Conservation (phyloP, 768 basidiomycete genomes). For the Dictyophora rubrovolvata region DNA sequence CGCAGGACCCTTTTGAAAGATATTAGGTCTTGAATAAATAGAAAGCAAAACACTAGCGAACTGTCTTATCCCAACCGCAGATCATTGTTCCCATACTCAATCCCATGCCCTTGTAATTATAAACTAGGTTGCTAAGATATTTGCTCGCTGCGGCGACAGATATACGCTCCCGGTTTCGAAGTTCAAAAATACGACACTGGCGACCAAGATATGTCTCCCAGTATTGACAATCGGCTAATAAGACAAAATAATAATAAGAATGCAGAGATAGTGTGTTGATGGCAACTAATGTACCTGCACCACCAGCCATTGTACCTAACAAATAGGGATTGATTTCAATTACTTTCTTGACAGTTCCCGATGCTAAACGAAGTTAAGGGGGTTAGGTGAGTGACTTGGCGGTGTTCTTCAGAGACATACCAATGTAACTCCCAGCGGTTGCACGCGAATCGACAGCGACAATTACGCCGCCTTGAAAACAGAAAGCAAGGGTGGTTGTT, state of each 20-base stretch:
- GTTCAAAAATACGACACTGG: constrained; percentile 93
- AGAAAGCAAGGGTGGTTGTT: constrained; percentile 95
- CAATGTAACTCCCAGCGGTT: constrained; percentile 94
- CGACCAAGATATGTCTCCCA: constrained; percentile 99
- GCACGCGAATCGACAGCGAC: constrained; percentile 99
- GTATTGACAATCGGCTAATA: constrained; percentile 83
- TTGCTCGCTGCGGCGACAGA: constrained; percentile 99
- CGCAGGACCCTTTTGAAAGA: constrained; percentile 59
- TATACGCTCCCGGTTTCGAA: constrained; percentile 92
- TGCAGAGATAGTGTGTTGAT: not conserved
- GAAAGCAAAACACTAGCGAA: constrained; percentile 26
- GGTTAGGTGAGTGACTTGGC: not conserved
- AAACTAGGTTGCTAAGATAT: constrained; percentile 93
- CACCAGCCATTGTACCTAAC: constrained; percentile 99
- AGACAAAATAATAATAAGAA: not conserved
- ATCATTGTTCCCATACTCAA: constrained; percentile 99
- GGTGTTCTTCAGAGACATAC: constrained; percentile 28
- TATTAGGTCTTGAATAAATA: not conserved
- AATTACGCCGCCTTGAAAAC: constrained; percentile 93
- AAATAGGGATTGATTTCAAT: constrained; percentile 99
- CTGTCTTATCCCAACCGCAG: constrained; percentile 99
- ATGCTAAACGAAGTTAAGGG: constrained; percentile 40
- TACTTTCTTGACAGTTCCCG: constrained; percentile 97
- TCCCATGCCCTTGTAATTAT: constrained; percentile 98
- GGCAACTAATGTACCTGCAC: constrained; percentile 61